These are phyloP conservation scores for Rugonectria rugulosa DNA, from an alignment of 2,329 filamentous ascomycete genomes.

Conservation along the genomic window DNA sequence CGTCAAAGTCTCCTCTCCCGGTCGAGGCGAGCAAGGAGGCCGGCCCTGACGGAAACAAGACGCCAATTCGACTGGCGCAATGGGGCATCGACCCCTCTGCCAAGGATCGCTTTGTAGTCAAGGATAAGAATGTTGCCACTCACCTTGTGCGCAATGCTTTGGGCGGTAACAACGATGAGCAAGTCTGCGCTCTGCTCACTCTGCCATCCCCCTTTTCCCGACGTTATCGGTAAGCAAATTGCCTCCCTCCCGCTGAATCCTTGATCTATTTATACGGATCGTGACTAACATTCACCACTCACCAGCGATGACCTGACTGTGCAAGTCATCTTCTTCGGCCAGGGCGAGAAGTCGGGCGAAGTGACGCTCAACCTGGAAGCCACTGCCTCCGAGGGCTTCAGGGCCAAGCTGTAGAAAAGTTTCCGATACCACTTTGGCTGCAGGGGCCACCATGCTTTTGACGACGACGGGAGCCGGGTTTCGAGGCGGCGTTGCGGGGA, in stretches of 20 bases:
- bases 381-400: conserved; percentile 62
- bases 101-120: conserved; percentile 86
- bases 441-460: neutral
- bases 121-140: conserved; percentile 96
- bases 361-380: conserved; percentile 88
- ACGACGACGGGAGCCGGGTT: conserved; percentile 14
- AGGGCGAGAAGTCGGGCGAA: conserved; percentile 77
- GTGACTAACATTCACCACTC: conserved; percentile 25
- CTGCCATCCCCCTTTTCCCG: conserved; percentile 90
- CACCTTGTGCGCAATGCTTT: conserved; percentile 95
- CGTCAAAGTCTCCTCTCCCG: conserved; percentile 66
- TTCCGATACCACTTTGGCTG: neutral
- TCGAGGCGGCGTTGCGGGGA: conserved; percentile 33
- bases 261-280: neutral
- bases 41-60: conserved; percentile 74
- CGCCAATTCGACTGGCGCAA: conserved; percentile 87
- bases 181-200: conserved; percentile 90
- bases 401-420: conserved; percentile 48
- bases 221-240: conserved; percentile 74
- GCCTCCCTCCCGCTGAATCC: neutral
- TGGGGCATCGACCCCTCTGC: conserved; percentile 82
- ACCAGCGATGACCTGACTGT: conserved; percentile 91
- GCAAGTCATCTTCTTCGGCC: conserved; percentile 97
- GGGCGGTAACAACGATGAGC: conserved; percentile 91
- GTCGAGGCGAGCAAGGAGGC: conserved; percentile 70